Evolutionary conservation across 371 early-diverging fungal species (phyloP), one percentile per base, ranked within the genome.

Genomic region (Apophysomyces ossiformis): DNA sequence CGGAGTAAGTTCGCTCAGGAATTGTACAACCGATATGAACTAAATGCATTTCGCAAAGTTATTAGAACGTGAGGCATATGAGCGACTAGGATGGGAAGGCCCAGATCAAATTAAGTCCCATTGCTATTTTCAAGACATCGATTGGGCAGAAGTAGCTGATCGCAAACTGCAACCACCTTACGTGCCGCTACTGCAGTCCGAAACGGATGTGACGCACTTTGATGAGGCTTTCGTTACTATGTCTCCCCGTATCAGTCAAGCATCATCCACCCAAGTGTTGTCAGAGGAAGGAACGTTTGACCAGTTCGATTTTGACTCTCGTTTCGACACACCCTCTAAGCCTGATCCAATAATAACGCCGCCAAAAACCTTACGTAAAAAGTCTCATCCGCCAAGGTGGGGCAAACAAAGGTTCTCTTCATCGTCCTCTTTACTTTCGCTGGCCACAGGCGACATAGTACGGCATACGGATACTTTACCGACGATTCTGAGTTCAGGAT

Each of bases 71-170:
- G 85, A 92, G 60, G 90, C 93, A 11, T 69, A 60, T n/a, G 58
- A 73, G 18, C 84, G 95, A 46, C 74, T 93, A 43, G 79, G 92
- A 18, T 76, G 76, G 63, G 57, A 71, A 43, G 92, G 90, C 16
- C 81, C 87, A 2, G 69, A 76, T 7, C 82, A 85, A 9, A 86
- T 94, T 60, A 88, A 90, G 59, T 44, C 69, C 1, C 93, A 93
- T 65, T 82, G 86, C 0, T 94, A 85, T 66, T 92, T 93, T 64
- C 37, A 57, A 9, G 69, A 68, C 5, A 76, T 91, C n/a, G 82
- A 90, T 72, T 94, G 93, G 93, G 79, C 87, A 12, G 77, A 82
- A 7, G 83, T 90, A 6, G 69, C 71, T 21, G 79, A 86, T 36
- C 78, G 76, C 43, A 76, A 80, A 26, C 64, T 88, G n/a, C 62